phyloP scores from a whole-genome alignment of 768 basidiomycete genomes.

The Mycena filopes region DNA sequence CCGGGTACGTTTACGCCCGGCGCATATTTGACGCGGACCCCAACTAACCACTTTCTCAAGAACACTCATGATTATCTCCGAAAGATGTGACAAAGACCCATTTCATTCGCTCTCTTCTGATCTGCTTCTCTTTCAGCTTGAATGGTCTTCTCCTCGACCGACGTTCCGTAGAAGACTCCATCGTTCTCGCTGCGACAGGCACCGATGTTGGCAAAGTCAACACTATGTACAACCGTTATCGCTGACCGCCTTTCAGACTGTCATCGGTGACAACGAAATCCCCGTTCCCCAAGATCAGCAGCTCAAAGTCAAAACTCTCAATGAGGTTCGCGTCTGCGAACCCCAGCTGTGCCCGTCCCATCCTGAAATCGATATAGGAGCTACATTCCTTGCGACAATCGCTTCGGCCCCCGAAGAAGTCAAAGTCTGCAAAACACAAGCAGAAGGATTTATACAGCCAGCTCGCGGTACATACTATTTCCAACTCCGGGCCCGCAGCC shows the following conservation, averaged over 20 bases:
- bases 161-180: not conserved
- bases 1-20: not conserved
- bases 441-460: no score
- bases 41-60: not conserved
- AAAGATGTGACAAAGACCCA: not conserved
- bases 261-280: no score
- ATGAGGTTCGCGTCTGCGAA: no score
- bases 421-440: no score
- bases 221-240: not conserved
- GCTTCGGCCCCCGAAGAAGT: no score
- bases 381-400: no score
- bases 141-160: slow-evolving; percentile 5
- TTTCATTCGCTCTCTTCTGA: not conserved
- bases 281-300: no score
- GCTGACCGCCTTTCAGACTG: not conserved
- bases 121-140: not conserved
- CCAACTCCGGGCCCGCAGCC: no score
- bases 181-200: slow-evolving; percentile 5
- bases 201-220: not conserved
- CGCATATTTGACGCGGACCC: not conserved
- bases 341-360: no score
- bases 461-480: no score
- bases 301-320: no score
- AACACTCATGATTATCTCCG: not conserved
- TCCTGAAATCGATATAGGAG: no score